Evolutionary conservation across 78 protist genomes (phyloP), one percentile per base, ranked within the genome.

Genomic region (Isochrysis galbana): DNA sequence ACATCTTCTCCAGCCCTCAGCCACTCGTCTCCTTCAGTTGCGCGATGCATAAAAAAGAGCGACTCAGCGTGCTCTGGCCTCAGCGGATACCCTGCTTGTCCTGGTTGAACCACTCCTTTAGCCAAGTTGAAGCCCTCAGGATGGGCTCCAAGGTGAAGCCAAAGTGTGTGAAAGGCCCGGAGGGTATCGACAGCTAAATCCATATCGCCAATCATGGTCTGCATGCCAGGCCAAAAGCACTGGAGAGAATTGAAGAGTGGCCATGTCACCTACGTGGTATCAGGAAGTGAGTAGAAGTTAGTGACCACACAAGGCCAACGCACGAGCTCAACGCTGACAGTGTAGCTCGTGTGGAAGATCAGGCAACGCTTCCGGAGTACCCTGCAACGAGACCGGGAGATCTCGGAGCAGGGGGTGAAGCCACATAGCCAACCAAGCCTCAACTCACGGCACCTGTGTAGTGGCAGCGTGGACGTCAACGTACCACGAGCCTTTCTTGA

Each of bases 31-130:
- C 91, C 95, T 54, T 69, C 46, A 19, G 91, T 94, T 29, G 90
- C 92, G 77, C 72, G 93, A 80, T 94, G 47, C 47, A 97, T 39
- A 61, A 88, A 91, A 93, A 96, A 95, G 14, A 95, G 29, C 38
- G 93, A 54, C 92, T 98, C 99, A 23, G 88, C 94, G 67, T 96
- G 54, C 92, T 98, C 99, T 2, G 98, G 99, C 34, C 99, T 95
- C 2, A 98, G 95, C 21, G 97, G 98, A 42, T 97, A 97, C 11
- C 91, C 55, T 38, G 29, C 2, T 47, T 77, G 86, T 22, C 86
- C 86, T 34, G 2, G 29, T 47, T 41, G 5, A 32, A 23, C 51
- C 29, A 0, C 48, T 19, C 14, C 7, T 14, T 2, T 0, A 47
- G 34, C 14, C 25, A 77, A 47, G 34, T 2, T 11, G 86, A 23